Conservation (phyloP, 2,329 filamentous ascomycete genomes). For the Bipolaris oryzae region DNA sequence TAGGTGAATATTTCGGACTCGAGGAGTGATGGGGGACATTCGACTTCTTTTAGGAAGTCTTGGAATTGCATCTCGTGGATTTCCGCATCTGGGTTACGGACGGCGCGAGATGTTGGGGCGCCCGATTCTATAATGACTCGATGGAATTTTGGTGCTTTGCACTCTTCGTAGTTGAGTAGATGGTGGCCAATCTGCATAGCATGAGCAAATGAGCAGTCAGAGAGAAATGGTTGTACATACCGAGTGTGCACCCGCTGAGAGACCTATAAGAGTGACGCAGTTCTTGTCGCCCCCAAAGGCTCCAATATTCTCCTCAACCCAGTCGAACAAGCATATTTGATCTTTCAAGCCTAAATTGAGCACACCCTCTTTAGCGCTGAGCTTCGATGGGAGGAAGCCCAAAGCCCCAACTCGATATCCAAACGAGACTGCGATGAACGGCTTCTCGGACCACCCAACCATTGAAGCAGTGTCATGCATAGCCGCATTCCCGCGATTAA, state of each 20-base stretch:
- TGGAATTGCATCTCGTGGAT: constrained; percentile 55
- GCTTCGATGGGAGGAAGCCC: constrained; percentile 15
- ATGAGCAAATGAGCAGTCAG: background rate
- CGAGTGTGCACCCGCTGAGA: constrained; percentile 32
- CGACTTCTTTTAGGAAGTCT: constrained; percentile 49
- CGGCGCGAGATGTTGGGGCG: constrained; percentile 54
- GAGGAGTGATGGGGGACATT: constrained; percentile 35
- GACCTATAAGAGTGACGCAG: constrained; percentile 29
- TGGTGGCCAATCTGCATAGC: constrained; percentile 65
- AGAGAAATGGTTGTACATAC: constrained; percentile 3
- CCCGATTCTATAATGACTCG: constrained; percentile 57
- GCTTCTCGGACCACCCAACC: constrained; percentile 58
- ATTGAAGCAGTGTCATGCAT: constrained; percentile 67
- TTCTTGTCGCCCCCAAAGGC: constrained; percentile 36
- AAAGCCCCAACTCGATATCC: constrained; percentile 28
- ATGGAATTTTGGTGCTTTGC: constrained; percentile 50
- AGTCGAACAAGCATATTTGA: constrained; percentile 47
- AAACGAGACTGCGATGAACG: constrained; percentile 60
- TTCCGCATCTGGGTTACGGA: constrained; percentile 48
- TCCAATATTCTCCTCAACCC: constrained; percentile 51
- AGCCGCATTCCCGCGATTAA: constrained; percentile 51
- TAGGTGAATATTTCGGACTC: constrained; percentile 49
- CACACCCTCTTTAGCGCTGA: constrained; percentile 41
- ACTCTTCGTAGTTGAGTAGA: constrained; percentile 57
- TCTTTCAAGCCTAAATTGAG: constrained; percentile 32